Evolutionary conservation across 805 yeast species (phyloP).

Genomic region (Ogataea zsoltii): DNA sequence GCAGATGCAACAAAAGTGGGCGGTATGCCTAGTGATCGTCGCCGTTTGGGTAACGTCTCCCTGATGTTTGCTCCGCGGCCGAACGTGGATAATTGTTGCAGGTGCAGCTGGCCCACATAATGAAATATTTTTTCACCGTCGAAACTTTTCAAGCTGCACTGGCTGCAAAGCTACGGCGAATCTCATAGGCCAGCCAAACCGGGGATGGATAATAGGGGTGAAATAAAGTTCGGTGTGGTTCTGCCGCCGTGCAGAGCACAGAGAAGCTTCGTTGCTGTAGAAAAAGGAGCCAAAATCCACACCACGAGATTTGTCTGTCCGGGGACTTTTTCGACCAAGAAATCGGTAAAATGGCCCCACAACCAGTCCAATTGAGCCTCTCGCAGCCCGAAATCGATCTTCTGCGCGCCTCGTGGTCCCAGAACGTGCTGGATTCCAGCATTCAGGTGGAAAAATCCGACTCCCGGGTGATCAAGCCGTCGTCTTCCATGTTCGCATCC

Average conservation of each 20-base stretch:
- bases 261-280: no score
- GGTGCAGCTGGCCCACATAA: no score
- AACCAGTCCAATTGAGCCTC: conserved; percentile 10
- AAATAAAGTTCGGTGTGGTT: no score
- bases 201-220: no score
- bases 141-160: no score
- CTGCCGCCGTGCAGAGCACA: no score
- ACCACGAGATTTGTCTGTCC: background rate
- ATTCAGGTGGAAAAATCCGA: conserved; percentile 5
- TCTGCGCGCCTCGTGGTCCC: conserved; percentile 18
- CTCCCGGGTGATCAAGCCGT: conserved; percentile 9
- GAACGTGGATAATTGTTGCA: no score
- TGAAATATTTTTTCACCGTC: no score
- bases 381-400: conserved; percentile 14
- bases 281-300: no score
- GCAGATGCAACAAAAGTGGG: background rate
- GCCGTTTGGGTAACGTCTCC: background rate
- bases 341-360: background rate
- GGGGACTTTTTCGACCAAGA: background rate
- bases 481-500: conserved; percentile 40
- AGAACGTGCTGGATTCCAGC: conserved; percentile 5
- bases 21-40: background rate
- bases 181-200: no score
- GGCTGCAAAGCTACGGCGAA: no score
- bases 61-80: background rate